A percentile compares a stretch with the other conserved stretches of the same genome.
Conservation (phyloP, 805 yeast genomes). For the Vanderwaltozyma yarrowii region DNA sequence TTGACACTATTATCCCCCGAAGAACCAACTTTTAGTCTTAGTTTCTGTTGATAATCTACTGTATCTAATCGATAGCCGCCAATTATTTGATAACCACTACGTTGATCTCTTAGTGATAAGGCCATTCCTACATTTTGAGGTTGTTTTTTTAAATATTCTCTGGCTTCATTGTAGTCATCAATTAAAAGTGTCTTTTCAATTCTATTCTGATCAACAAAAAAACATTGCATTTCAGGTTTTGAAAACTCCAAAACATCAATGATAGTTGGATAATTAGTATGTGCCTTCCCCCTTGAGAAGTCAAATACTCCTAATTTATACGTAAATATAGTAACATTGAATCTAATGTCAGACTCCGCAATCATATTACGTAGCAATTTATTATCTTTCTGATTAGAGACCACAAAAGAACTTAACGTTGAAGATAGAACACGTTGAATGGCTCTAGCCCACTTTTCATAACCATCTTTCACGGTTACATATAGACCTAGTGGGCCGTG, state of each 20-base stretch:
- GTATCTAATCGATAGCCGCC: slow-evolving; percentile 48
- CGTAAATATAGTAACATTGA: slow-evolving; percentile 41
- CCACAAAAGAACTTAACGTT: slow-evolving; percentile 55
- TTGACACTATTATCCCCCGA: slow-evolving; percentile 13
- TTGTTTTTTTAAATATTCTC: slow-evolving; percentile 29
- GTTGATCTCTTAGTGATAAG: slow-evolving; percentile 32
- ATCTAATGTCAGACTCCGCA: slow-evolving; percentile 23
- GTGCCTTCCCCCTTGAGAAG: slow-evolving; percentile 38
- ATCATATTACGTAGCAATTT: slow-evolving; percentile 30
- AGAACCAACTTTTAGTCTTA: slow-evolving; percentile 14
- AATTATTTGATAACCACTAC: slow-evolving; percentile 37
- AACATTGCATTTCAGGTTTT: slow-evolving; percentile 44
- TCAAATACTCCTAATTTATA: slow-evolving; percentile 33
- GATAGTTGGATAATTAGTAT: slow-evolving; percentile 35
- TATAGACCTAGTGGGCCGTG: slow-evolving; percentile 72
- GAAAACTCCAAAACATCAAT: slow-evolving; percentile 51
- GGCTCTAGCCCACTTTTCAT: slow-evolving; percentile 45
- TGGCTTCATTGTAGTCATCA: slow-evolving; percentile 43
- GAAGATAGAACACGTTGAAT: slow-evolving; percentile 46
- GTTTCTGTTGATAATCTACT: slow-evolving; percentile 31
- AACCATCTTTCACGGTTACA: slow-evolving; percentile 46
- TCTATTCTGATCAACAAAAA: slow-evolving; percentile 51
- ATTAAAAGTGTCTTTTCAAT: slow-evolving; percentile 53
- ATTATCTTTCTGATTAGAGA: slow-evolving; percentile 52
- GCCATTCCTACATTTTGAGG: slow-evolving; percentile 35